Evolutionary conservation across 2,329 filamentous ascomycete species (phyloP).

Genomic region (Fusarium papillatum): DNA sequence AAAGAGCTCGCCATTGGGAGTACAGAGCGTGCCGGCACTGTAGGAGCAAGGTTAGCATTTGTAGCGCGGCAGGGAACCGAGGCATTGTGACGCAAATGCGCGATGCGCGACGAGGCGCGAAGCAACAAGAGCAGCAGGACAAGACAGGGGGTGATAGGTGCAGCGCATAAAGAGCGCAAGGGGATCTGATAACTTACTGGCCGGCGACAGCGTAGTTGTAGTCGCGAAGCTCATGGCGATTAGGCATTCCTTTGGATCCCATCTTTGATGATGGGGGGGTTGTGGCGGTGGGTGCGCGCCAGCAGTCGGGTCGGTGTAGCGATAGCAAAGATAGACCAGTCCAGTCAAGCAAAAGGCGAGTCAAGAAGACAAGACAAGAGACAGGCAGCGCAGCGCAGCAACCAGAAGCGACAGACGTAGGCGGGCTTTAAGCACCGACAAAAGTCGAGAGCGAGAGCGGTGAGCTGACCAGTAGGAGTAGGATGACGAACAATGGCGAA

Average conservation of each 20-base stretch:
- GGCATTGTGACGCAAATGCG: constrained; percentile 30
- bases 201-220: constrained; percentile 86
- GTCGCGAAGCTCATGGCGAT: constrained; percentile 72
- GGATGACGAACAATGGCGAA: constrained; percentile 20
- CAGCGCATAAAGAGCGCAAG: constrained; percentile 26
- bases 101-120: constrained; percentile 11
- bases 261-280: constrained; percentile 41
- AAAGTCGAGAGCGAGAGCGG: constrained; percentile 18
- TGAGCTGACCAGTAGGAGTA: constrained; percentile 12
- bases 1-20: constrained; percentile 85
- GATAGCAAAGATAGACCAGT: constrained; percentile 7
- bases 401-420: constrained; percentile 32
- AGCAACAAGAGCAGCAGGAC: constrained; percentile 6
- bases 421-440: constrained; percentile 16
- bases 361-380: constrained; percentile 13
- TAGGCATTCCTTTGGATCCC: constrained; percentile 60
- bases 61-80: constrained; percentile 14
- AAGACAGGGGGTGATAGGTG: not conserved
- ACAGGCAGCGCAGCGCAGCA: not conserved
- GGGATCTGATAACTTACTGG: constrained; percentile 72
- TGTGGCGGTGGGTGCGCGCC: constrained; percentile 33
- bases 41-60: constrained; percentile 35
- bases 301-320: constrained; percentile 25
- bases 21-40: constrained; percentile 92
- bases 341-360: constrained; percentile 7